Percentiles rank a stretch among this genome's conserved stretches.
These are phyloP conservation scores for Naganishia vishniacii DNA, from an alignment of 768 basidiomycete genomes.

Conservation along the genomic window DNA sequence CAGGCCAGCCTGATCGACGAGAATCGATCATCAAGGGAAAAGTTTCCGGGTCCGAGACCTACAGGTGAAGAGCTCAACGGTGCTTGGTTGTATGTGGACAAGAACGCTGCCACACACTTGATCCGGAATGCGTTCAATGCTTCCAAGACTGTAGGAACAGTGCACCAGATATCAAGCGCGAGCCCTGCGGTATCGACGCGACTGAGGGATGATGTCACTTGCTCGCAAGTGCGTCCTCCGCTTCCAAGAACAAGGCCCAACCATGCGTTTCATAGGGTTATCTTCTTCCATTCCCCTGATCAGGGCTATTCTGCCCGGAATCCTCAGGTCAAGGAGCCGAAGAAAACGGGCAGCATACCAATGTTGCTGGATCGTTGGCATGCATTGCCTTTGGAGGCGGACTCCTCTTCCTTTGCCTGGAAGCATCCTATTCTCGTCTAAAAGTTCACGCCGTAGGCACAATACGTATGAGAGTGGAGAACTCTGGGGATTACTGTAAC, in stretches of 20 bases:
- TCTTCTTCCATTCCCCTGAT: constrained; percentile 14
- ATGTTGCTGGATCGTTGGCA: too few relatives aligned
- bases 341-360: too few relatives aligned
- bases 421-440: too few relatives aligned
- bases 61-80: neutral
- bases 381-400: too few relatives aligned
- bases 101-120: constrained; percentile 45
- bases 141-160: constrained; percentile 33
- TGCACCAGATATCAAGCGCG: constrained; percentile 41
- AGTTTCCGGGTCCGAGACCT: constrained; percentile 8
- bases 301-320: too few relatives aligned
- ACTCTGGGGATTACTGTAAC: too few relatives aligned
- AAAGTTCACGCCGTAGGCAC: too few relatives aligned
- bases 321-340: too few relatives aligned
- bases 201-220: constrained; percentile 47
- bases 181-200: constrained; percentile 31
- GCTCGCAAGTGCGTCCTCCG: constrained; percentile 35
- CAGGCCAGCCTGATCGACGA: neutral
- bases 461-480: too few relatives aligned
- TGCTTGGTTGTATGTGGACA: constrained; percentile 41
- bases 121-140: constrained; percentile 38
- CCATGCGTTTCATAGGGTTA: neutral
- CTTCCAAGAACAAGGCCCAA: neutral
- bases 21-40: too few relatives aligned
- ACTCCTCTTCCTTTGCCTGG: too few relatives aligned